These are phyloP conservation scores for Tricladium varicosporioides DNA, from an alignment of 2,329 filamentous ascomycete species.

Conservation along the genomic window DNA sequence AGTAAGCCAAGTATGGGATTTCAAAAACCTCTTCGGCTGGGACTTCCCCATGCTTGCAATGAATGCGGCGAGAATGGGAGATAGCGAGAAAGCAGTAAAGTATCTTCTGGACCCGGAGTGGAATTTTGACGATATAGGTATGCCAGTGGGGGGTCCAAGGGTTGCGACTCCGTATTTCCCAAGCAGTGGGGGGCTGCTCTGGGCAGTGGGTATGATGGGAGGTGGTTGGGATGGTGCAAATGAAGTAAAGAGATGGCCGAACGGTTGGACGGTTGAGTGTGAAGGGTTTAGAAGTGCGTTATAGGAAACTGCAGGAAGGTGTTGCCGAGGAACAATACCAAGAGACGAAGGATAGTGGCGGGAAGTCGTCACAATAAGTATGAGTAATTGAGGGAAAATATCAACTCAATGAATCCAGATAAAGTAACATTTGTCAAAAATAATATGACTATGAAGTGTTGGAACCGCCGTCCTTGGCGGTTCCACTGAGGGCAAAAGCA, in stretches of 20 bases:
- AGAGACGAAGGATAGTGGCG: no score
- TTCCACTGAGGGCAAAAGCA: no score
- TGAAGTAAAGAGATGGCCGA: conserved; percentile 44
- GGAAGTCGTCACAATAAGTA: no score
- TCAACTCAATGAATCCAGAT: no score
- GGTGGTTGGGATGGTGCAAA: conserved; percentile 52
- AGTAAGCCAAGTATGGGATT: conserved; percentile 41
- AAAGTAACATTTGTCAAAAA: no score
- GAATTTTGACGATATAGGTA: conserved; percentile 55
- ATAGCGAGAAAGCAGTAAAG: conserved; percentile 41
- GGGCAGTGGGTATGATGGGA: conserved; percentile 55
- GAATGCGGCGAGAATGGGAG: conserved; percentile 42
- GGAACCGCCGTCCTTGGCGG: no score
- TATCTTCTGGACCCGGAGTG: conserved; percentile 48
- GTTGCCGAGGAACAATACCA: no score
- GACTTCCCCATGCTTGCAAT: conserved; percentile 47
- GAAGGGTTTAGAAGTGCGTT: conserved; percentile 43
- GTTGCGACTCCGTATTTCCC: conserved; percentile 60
- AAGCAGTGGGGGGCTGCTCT: conserved; percentile 45
- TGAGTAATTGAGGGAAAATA: no score
- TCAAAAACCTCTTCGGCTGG: conserved; percentile 44
- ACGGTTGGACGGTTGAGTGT: conserved; percentile 46
- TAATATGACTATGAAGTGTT: no score
- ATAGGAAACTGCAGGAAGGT: no score
- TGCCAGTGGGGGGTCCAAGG: conserved; percentile 49